Conservation (phyloP, 2,329 filamentous ascomycete genomes). For the Dothideomycetidae sp. region DNA sequence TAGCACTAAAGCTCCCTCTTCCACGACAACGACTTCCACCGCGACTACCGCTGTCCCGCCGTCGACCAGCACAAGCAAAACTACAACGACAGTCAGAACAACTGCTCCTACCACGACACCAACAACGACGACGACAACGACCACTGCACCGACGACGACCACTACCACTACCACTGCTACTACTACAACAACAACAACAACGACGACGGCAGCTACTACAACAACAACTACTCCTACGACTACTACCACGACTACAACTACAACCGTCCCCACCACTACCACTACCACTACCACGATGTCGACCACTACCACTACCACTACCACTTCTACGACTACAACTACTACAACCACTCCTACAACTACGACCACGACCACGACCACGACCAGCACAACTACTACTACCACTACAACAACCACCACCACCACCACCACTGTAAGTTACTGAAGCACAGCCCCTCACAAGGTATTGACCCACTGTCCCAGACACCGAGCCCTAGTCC, state of each 20-base stretch:
- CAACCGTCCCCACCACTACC: not conserved
- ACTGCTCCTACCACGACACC: not conserved
- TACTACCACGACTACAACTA: not conserved
- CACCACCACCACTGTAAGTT: not conserved
- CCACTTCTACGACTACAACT: not conserved
- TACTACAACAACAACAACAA: not conserved
- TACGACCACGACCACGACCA: not conserved
- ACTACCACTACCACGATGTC: not conserved
- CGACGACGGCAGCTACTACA: not conserved
- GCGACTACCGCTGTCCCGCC: too few species aligned
- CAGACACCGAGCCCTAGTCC: not conserved
- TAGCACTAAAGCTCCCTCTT: too few species aligned
- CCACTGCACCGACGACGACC: not conserved
- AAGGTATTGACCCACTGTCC: too few species aligned
- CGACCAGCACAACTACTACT: not conserved
- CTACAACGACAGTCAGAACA: not conserved
- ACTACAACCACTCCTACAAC: not conserved
- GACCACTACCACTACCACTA: not conserved
- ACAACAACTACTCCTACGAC: not conserved
- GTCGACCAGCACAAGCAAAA: too few species aligned
- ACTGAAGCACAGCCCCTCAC: not conserved
- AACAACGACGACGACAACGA: not conserved
- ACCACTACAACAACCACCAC: not conserved
- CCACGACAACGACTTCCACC: too few species aligned
- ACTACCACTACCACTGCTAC: not conserved